Conservation (phyloP, 1,139 yeast genomes). For the Saccharomyces hybrid region DNA sequence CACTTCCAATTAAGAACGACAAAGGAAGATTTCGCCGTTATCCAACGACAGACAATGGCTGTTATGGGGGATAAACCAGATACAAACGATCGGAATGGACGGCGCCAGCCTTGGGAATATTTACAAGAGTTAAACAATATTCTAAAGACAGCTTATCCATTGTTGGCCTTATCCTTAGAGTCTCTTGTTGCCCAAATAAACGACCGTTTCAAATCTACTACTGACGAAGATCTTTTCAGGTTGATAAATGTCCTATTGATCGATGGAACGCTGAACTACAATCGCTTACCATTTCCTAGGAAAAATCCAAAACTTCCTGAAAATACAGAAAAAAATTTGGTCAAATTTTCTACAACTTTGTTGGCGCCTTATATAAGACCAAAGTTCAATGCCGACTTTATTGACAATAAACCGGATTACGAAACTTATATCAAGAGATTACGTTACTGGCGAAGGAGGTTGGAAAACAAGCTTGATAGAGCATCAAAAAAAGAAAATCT, state of each 20-base stretch:
- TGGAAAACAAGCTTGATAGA: conserved; percentile 87
- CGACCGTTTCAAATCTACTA: conserved; percentile 87
- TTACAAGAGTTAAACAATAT: conserved; percentile 94
- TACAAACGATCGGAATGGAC: conserved; percentile 10
- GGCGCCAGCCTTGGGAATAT: conserved; percentile 84
- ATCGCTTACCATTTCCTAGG: conserved; percentile 76
- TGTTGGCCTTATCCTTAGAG: conserved; percentile 85
- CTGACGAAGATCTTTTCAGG: conserved; percentile 94
- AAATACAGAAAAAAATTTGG: conserved; percentile 82
- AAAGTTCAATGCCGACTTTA: conserved; percentile 88
- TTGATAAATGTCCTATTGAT: conserved; percentile 84
- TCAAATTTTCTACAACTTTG: conserved; percentile 87
- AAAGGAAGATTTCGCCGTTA: conserved; percentile 83
- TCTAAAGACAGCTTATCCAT: conserved; percentile 90
- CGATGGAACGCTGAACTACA: conserved; percentile 85
- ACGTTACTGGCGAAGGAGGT: conserved; percentile 86
- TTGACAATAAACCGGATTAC: conserved; percentile 77
- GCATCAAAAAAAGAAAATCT: conserved; percentile 62
- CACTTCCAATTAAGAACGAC: conserved; percentile 95
- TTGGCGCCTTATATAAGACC: conserved; percentile 84
- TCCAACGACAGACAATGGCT: conserved; percentile 71
- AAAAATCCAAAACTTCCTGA: conserved; percentile 87
- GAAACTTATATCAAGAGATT: conserved; percentile 78
- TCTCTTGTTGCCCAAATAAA: conserved; percentile 92
- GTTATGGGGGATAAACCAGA: conserved; percentile 33